Evolutionary conservation across 805 yeast species (phyloP), one percentile per base, ranked within the genome.

Genomic region (Pichia sporocuriosa): DNA sequence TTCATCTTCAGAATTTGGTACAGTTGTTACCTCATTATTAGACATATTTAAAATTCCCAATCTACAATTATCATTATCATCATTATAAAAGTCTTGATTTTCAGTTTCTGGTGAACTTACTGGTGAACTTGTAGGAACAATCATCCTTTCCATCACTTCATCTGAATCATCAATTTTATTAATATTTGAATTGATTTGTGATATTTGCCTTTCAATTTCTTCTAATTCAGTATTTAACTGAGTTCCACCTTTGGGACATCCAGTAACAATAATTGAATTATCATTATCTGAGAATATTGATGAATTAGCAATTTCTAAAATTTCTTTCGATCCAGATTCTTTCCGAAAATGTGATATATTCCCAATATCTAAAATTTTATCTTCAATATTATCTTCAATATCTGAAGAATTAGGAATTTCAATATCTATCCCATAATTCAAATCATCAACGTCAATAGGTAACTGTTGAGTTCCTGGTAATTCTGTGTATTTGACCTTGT

Each of bases 81-180:
- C 32, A 21, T 23, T 32, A n/a, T 25, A 8, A 7, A 33, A 12
- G 12, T 31, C 23, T 29, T 39, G 29, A 25, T 9, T 15, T 20
- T 11, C 8, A 64, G 39, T 68, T 63, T 65, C 21, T 4, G 19
- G 29, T n/a, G 41, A 35, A 21, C 30, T 33, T 8, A 36, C 30
- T 2, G 48, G 48, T 1, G 48, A 42, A 16, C 48, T 45, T n/a
- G 48, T 42, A 3, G 40, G 45, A 19, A 41, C 32, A 10, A 36
- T 23, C 28, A 34, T 20, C 8, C 27, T 34, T 15, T 20, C 37
- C n/a, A 5, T 21, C 4, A 15, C 28, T 22, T 17, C 16, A 19
- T 17, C 20, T 8, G 24, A 13, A 11, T 24, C 17, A 27, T 27
- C 21, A 20, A 8, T 2, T 5, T 20, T 8, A 10, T n/a, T n/a